Percentiles rank a stretch among this genome's conserved stretches.
These are phyloP conservation scores for Chamaecrista fasciculata DNA, from an alignment of 306 rosid species.

Conservation along the genomic window DNA sequence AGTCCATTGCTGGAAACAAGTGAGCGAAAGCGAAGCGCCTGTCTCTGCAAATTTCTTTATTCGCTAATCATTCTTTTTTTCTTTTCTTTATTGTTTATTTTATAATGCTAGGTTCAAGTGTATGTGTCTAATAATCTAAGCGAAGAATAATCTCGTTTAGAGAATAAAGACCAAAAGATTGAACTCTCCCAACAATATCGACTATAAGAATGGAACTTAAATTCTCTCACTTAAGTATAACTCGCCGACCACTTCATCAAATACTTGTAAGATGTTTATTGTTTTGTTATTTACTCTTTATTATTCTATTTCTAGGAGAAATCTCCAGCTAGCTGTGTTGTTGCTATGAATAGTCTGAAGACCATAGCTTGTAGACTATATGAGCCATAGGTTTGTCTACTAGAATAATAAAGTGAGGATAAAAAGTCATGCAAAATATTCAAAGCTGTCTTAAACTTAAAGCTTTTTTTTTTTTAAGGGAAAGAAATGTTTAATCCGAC, in stretches of 20 bases:
- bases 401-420: not conserved
- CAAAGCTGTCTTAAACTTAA: not conserved
- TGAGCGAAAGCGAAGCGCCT: conserved; percentile 17
- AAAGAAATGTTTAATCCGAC: too few species aligned
- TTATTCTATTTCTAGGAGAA: not conserved
- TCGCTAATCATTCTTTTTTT: conserved; percentile 22
- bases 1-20: conserved; percentile 33
- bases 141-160: too few species aligned
- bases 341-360: not conserved
- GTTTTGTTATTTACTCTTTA: too few species aligned
- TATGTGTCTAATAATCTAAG: too few species aligned
- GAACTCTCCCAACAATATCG: too few species aligned
- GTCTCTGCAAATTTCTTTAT: conserved; percentile 23
- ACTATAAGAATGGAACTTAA: too few species aligned
- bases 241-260: too few species aligned
- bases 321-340: conserved; percentile 23
- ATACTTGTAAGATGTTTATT: too few species aligned
- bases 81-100: not conserved
- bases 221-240: too few species aligned
- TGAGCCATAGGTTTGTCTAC: conserved; percentile 11
- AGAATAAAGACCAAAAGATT: too few species aligned
- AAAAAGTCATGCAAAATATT: not conserved
- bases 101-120: too few species aligned
- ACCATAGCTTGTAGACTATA: conserved; percentile 2
- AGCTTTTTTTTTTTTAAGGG: too few species aligned